Evolutionary conservation across 2,329 filamentous ascomycete species (phyloP).

Genomic region (Penicillium occitanis): DNA sequence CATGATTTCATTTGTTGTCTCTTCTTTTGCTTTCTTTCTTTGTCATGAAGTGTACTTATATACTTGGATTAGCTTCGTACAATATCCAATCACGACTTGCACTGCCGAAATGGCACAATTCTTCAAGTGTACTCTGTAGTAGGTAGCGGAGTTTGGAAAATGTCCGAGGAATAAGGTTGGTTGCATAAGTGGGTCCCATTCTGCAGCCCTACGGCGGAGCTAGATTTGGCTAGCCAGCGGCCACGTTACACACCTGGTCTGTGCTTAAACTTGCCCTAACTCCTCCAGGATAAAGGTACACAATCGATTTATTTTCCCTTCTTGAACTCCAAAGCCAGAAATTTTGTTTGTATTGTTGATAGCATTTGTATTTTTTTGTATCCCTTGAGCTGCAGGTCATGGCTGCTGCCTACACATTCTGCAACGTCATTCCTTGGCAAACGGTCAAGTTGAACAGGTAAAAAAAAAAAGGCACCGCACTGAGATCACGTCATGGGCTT

Average conservation of each 20-base stretch:
- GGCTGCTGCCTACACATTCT: background rate
- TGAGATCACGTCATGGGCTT: no score
- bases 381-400: background rate
- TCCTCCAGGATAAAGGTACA: background rate
- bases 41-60: background rate
- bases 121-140: background rate
- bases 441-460: no score
- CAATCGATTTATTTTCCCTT: background rate
- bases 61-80: background rate
- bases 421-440: background rate
- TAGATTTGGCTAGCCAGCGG: background rate
- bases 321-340: background rate
- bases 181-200: constrained; percentile 3
- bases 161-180: background rate
- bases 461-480: background rate
- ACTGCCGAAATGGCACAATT: background rate
- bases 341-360: background rate
- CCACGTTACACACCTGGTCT: background rate
- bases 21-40: background rate
- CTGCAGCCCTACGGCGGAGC: constrained; percentile 11
- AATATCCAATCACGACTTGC: background rate
- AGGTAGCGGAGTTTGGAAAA: background rate
- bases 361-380: background rate
- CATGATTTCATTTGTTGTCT: background rate
- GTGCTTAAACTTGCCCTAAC: constrained; percentile 6